Base-by-base conservation (phyloP, 2,329 filamentous ascomycete species). In the Colletotrichum endophyticum region DNA sequence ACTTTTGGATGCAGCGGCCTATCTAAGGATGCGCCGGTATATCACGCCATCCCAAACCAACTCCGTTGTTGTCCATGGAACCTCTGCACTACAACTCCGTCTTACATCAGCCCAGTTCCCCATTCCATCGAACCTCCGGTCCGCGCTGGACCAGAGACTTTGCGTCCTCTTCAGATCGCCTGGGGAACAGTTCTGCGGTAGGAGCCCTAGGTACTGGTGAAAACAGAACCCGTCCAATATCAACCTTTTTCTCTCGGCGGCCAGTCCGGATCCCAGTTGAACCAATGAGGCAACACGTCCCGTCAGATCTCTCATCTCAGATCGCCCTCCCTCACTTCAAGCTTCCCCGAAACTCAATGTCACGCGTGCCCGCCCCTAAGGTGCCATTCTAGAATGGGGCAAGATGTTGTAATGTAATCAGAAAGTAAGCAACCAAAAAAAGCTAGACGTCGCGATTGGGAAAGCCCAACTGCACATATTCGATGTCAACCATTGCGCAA, bases 201-300 rank as follows among this genome's bases (percentile, higher is more conserved):
- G n/a, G 44, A 49, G 11, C 11, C 0, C 19, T 11, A 0, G 39
- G 39, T 1, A 11, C 1, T 49, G n/a, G 5, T 6, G 4, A 36
- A 22, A 22, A 22, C 1, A 4, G 19, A 12, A n/a, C 19, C 19
- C n/a, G 3, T 49, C 11, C 44, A 13, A 49, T n/a, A 22, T 49
- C 44, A 49, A 49, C 44, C 44, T 49, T 49, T 49, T 22, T 7
- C 6, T 7, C 6, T n/a, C 44, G 44, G 44, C 44, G 44, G n/a
- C 44, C n/a, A 49, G 44, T 4, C 44, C 44, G 44, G 44, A 49
- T 49, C 11, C 44, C 44, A 22, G 22, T 49, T 13, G 44, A 22
- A 12, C 44, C 44, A 22, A 22, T 49, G 44, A 49, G 5, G 44
- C n/a, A 8, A 49, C 19, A 49, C 0, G 2, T 49, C n/a, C 44